Evolutionary conservation across 1,139 yeast species (phyloP), one percentile per base, ranked within the genome.

Genomic region (Wickerhamiella infanticola): DNA sequence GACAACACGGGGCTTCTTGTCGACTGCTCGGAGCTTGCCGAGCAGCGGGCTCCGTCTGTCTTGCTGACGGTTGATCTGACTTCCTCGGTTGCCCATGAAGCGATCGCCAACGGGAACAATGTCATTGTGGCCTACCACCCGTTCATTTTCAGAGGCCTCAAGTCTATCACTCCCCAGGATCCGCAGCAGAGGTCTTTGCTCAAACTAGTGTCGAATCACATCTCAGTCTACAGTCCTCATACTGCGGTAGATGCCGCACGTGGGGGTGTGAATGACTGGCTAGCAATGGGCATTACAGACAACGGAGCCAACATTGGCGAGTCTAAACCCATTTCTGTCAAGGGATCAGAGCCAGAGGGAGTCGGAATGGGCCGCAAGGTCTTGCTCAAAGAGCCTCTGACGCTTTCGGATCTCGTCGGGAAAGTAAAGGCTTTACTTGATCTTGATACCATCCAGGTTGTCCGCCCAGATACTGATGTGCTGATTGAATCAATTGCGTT

Each of bases 211-310:
- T 77, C 79, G 51, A 72, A 79, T 48, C 83, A 83, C 18, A 74
- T 90, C 51, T 76, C 88, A 48, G 98, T 93, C 1, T 90, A 90
- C 61, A 82, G 81, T 45, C 98, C 98, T 18, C 99, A 93, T 59
- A 88, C 98, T 0, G 90, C 97, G 0, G 82, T 90, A 2, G 98
- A 93, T 63, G 93, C 96, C 35, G 94, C 94, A 8, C 63, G 64
- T 18, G 85, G 83, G 8, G 98, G 98, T 26, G 96, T 93, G 48
- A 90, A 88, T 55, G 97, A 86, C 60, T 90, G 94, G 80, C 68
- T 90, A 39, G 82, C 76, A 0, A 76, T 74, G 41, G 83, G 84
- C 0, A 64, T 84, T 13, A 60, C 75, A 3, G 56, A 57, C 1
- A 60, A 59, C 4, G 41, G 47, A 1, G 56, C 58, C 6, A 60